Percentiles rank a stretch among this genome's conserved stretches.
phyloP scores from a whole-genome alignment of 305 asterid genomes.

The Solanum hybrid region DNA sequence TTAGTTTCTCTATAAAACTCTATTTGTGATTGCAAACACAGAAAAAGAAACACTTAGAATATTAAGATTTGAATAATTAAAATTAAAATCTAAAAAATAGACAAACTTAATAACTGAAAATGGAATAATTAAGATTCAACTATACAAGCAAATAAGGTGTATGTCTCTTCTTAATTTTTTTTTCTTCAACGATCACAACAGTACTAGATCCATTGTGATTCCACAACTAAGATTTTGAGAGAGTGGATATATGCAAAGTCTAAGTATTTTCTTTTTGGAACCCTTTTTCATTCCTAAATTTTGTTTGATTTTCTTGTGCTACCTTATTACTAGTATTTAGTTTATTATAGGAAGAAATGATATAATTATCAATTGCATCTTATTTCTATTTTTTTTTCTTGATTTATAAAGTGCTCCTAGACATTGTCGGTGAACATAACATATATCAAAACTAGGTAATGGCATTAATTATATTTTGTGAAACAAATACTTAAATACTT shows the following conservation, averaged over 20 bases:
- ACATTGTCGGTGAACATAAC: neutral
- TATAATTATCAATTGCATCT: too few species aligned
- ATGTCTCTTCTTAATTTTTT: neutral
- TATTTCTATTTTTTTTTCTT: neutral
- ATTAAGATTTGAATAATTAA: neutral
- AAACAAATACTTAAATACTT: neutral
- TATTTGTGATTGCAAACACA: neutral
- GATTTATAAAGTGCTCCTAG: neutral
- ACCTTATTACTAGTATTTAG: too few species aligned
- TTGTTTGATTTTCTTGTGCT: too few species aligned
- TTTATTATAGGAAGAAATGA: too few species aligned
- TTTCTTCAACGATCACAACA: neutral
- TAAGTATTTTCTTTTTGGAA: too few species aligned
- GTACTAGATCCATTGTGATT: too few species aligned
- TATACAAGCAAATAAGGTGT: neutral
- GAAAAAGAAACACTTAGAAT: too few species aligned
- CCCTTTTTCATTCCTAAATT: too few species aligned
- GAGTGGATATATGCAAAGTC: neutral
- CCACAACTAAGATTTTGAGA: too few species aligned
- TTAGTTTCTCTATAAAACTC: too few species aligned
- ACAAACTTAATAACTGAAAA: neutral
- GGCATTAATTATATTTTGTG: neutral
- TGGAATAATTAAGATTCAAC: too few species aligned
- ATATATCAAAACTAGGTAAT: neutral
- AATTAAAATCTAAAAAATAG: too few species aligned